A percentile compares a stretch with the other conserved stretches of the same genome.
These are phyloP conservation scores for Monosporascus sp. DNA, from an alignment of 2,329 filamentous ascomycete species.

Conservation along the genomic window DNA sequence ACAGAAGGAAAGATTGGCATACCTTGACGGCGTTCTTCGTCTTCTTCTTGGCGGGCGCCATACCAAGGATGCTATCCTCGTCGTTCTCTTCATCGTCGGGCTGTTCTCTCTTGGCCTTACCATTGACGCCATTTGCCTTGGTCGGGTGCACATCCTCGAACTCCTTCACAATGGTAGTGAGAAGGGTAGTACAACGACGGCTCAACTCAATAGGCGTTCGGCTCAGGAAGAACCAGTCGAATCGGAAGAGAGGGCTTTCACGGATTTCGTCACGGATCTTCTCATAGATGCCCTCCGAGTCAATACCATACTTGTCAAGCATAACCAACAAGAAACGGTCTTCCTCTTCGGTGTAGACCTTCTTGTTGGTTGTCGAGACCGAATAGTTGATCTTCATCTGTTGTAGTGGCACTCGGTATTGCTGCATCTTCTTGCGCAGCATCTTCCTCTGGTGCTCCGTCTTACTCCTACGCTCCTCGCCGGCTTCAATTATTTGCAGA, in stretches of 20 bases:
- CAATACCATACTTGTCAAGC: slow-evolving; percentile 86
- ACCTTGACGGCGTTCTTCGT: slow-evolving; percentile 85
- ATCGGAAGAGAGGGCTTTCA: slow-evolving; percentile 89
- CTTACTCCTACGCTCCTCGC: slow-evolving; percentile 83
- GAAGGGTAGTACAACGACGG: slow-evolving; percentile 84
- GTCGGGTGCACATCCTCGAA: slow-evolving; percentile 65
- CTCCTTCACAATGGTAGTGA: slow-evolving; percentile 91
- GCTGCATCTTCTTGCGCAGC: slow-evolving; percentile 88
- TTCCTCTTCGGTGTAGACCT: slow-evolving; percentile 98
- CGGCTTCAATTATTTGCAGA: slow-evolving; percentile 82
- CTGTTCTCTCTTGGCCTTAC: slow-evolving; percentile 65
- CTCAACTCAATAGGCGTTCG: slow-evolving; percentile 89
- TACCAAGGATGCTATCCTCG: slow-evolving; percentile 72
- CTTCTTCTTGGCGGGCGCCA: slow-evolving; percentile 91
- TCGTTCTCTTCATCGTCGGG: slow-evolving; percentile 78
- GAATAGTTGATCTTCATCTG: slow-evolving; percentile 99
- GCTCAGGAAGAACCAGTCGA: slow-evolving; percentile 99
- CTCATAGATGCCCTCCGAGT: slow-evolving; percentile 86
- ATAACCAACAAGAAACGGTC: slow-evolving; percentile 93
- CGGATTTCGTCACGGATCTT: slow-evolving; percentile 96
- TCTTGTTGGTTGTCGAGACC: slow-evolving; percentile 98
- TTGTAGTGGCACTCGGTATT: slow-evolving; percentile 95
- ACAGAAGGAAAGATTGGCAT: slow-evolving; percentile 11
- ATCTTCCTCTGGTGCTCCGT: slow-evolving; percentile 91
- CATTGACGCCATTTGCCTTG: slow-evolving; percentile 57